Evolutionary conservation across 352 stramenopile species (phyloP).

Genomic region (Globisporangium emineosum): DNA sequence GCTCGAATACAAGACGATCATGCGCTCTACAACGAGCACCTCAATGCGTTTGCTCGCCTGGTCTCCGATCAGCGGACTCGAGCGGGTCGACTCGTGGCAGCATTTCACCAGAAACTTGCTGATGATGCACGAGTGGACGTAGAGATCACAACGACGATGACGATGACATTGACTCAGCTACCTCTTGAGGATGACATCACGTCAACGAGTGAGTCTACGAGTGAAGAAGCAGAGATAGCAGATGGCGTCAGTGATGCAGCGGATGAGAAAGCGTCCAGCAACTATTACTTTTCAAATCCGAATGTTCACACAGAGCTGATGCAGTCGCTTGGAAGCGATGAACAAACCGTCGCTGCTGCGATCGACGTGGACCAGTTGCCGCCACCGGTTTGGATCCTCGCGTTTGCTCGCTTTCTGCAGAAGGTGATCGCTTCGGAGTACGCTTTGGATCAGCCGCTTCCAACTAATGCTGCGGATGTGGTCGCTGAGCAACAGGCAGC

Average conservation of each 20-base stretch:
- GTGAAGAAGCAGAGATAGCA: background rate
- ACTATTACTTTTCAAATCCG: background rate
- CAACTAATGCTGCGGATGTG: too few species aligned
- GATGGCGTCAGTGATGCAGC: background rate
- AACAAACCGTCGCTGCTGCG: background rate
- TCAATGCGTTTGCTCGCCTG: conserved; percentile 4
- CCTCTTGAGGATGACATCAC: background rate
- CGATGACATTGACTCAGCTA: background rate
- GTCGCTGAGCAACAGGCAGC: too few species aligned
- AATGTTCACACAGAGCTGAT: background rate
- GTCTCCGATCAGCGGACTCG: conserved; percentile 12
- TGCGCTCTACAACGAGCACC: background rate
- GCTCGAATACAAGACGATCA: background rate
- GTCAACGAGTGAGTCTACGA: background rate
- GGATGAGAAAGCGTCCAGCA: background rate
- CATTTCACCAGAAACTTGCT: conserved; percentile 7
- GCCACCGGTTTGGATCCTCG: conserved; percentile 7
- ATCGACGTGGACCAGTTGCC: conserved; percentile 7
- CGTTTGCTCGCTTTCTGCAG: conserved; percentile 16
- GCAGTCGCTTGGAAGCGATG: background rate
- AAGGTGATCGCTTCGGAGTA: conserved; percentile 14
- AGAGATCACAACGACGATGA: background rate
- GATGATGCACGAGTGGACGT: conserved; percentile 1
- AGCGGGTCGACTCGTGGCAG: conserved; percentile 7
- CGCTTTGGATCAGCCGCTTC: background rate